Conservation (phyloP, 768 basidiomycete genomes). For the Termitomyces sp. region DNA sequence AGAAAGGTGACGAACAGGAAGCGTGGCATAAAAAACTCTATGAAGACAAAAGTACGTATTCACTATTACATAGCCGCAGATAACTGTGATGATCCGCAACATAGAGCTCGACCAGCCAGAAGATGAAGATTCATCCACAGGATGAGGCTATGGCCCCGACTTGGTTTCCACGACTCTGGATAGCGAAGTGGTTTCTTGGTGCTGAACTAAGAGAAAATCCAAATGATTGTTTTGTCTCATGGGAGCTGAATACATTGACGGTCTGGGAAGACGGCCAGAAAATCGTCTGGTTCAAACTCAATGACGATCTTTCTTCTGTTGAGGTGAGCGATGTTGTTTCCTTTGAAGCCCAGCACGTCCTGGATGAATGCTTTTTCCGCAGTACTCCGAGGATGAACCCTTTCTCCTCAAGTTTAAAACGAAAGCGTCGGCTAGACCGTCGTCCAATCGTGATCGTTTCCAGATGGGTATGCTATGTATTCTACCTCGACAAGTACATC, state of each 20-base stretch:
- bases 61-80: not conserved
- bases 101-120: not conserved
- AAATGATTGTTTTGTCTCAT: not conserved
- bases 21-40: slow-evolving; percentile 4
- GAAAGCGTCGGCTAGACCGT: not conserved
- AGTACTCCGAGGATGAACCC: not conserved
- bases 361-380: not conserved
- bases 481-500: not conserved
- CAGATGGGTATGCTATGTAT: slow-evolving; percentile 3
- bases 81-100: not conserved
- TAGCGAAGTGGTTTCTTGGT: slow-evolving; percentile 1
- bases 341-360: not conserved
- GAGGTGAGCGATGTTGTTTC: not conserved
- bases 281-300: not conserved
- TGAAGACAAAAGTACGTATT: slow-evolving; percentile 16
- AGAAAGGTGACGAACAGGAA: not conserved
- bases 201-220: not conserved
- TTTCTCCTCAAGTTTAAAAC: not conserved
- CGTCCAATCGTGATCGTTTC: not conserved
- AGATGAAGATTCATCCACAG: not conserved
- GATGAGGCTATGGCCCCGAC: not conserved
- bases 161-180: not conserved
- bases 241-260: not conserved
- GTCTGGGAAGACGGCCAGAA: not conserved
- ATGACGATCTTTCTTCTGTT: not conserved